Evolutionary conservation across 2,329 filamentous ascomycete genomes (phyloP), one percentile per base, ranked within the genome.

Genomic region (Aureobasidium sp.): DNA sequence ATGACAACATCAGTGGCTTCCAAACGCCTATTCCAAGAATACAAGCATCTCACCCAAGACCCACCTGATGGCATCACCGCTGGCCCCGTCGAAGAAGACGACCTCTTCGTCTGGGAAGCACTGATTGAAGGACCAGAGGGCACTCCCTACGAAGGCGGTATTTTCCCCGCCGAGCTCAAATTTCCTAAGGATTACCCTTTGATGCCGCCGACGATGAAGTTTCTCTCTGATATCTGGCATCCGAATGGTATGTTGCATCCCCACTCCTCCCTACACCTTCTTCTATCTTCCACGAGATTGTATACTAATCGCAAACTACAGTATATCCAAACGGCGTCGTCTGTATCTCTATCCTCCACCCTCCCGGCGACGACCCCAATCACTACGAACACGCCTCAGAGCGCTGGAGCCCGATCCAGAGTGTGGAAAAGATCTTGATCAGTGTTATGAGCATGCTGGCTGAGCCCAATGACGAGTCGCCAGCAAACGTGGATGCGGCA

Each of bases 391-490:
- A 93, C 69, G 93, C 94, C 8, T 91, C 89, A 1, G 94, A 97
- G 79, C 87, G 93, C 65, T 97, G 93, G 93, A 93, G 89, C 32
- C 93, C 93, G 13, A 96, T 97, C 65, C 94, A 97, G 78, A 94
- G 89, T 63, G 93, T 97, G 67, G 94, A 97, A 78, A 97, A 97
- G 81, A 97, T 97, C 68, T 81, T 97, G 67, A 91, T 97, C 62
- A 91, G 87, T 51, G 93, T 97, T 64, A 97, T 97, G 88, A 96
- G 91, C 76, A 97, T 97, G 92, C 84, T 97, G 49, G 92, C 92
- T 1, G 92, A 96, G 77, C 92, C 93, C 63, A 97, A 97, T 75
- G 93, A 97, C 72, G 93, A 97, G 81, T 94, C 89, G 66, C 93
- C 93, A 0, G 93, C 93, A 62, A 97, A 97, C 72, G 89, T 97